Evolutionary conservation across 441 rosid species (phyloP).

Genomic region (Bocquillonia castaneifolia): DNA sequence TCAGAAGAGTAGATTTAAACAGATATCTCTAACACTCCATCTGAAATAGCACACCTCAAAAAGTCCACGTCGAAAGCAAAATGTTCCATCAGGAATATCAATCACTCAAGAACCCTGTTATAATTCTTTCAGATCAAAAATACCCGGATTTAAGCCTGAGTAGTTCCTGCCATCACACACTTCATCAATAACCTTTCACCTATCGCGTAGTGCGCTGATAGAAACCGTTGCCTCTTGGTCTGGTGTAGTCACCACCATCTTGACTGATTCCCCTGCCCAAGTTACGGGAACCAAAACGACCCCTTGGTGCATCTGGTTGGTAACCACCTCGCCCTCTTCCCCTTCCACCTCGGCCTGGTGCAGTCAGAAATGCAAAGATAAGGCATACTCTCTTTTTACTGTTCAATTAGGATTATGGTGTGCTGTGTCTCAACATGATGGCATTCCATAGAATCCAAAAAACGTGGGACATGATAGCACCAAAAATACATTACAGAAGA

Average conservation of each 20-base stretch:
- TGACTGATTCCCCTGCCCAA: conserved; percentile 60
- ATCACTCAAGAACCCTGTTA: conserved; percentile 19
- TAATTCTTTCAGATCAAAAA: conserved; percentile 11
- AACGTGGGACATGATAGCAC: background rate
- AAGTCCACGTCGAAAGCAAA: conserved; percentile 30
- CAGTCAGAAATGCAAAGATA: background rate
- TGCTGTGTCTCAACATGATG: too few species aligned
- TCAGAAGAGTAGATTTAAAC: conserved; percentile 10
- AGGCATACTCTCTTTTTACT: background rate
- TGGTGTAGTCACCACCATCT: conserved; percentile 60
- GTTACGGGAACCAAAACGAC: conserved; percentile 61
- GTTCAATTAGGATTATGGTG: background rate
- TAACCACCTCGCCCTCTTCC: conserved; percentile 78
- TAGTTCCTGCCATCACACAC: conserved; percentile 7
- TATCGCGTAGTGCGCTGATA: conserved; percentile 57
- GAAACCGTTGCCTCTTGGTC: conserved; percentile 69
- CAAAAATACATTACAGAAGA: background rate
- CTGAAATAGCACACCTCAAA: conserved; percentile 32
- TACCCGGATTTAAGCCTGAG: conserved; percentile 11
- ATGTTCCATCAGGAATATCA: conserved; percentile 25
- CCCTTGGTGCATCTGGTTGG: conserved; percentile 64
- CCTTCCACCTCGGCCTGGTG: conserved; percentile 53
- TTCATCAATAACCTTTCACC: conserved; percentile 12
- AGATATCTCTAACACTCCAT: conserved; percentile 24
- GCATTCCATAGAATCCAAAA: background rate